Evolutionary conservation across 73 alveolate genomes (phyloP), one percentile per base, ranked within the genome.

Genomic region (Paramecium tetraurelia): DNA sequence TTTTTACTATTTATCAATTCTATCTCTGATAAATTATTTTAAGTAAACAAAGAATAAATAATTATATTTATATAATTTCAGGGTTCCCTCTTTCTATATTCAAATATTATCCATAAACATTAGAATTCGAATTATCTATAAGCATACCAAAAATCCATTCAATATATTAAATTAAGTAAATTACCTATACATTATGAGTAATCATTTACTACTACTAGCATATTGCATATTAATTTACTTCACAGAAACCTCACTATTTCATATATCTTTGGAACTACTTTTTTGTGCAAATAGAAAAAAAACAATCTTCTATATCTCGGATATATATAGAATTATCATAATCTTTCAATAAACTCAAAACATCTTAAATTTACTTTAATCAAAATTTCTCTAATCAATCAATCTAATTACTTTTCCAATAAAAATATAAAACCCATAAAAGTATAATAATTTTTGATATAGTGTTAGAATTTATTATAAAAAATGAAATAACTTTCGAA

Each of bases 81-180:
- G 96, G 88, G 53, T 92, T 88, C 7, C 99, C 99, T 48, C 97
- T 97, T 41, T 97, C 99, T 12, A 98, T 97, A 72, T 97, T 97
- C 9, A 95, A 94, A 93, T 98, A 98, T 27, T 96, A 92, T 22
- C 99, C 99, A 93, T 94, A 95, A 2, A 96, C 93, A 87, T 98
- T 98, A 4, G 99, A 99, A 98, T 99, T 97, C 0, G 99, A 99
- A 68, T 98, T 98, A 86, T 97, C 99, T 24, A 98, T 29, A 57
- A 97, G 46, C 77, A 97, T 69, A 98, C 99, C 99, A 99, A 98
- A 29, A 98, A 40, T 8, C 14, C 48, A 40, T 40, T 40, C 10
- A 7, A 4, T 7, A 4, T 36, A 36, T 7, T 36, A 36, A 1
- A 36, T 38, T 41, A 20, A 59, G 86, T 40, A 6, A 27, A 71